phyloP scores from a whole-genome alignment of 108 stramenopile species.

The Fistulifera solaris region DNA sequence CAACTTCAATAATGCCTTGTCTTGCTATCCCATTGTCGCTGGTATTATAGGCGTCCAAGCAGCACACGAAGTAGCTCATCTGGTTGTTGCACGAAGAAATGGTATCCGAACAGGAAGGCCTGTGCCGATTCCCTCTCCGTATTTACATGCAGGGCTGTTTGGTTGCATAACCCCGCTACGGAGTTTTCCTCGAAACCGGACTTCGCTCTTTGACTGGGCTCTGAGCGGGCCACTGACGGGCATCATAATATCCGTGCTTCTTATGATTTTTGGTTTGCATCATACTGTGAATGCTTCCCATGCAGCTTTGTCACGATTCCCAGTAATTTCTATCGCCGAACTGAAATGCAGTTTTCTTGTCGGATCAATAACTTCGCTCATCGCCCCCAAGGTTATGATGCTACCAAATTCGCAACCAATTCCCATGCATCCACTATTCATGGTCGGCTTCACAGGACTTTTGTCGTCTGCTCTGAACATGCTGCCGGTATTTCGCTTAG shows the following conservation, averaged over 20 bases:
- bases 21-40: slow-evolving; percentile 47
- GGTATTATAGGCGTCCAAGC: slow-evolving; percentile 47
- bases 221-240: slow-evolving; percentile 32
- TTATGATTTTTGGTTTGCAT: slow-evolving; percentile 19
- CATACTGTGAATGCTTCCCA: slow-evolving; percentile 23
- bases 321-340: slow-evolving; percentile 42
- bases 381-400: slow-evolving; percentile 60
- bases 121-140: slow-evolving; percentile 52
- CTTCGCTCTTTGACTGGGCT: slow-evolving; percentile 38
- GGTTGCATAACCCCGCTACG: slow-evolving; percentile 57
- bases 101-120: slow-evolving; percentile 48
- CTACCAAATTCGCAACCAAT: slow-evolving; percentile 63
- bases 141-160: slow-evolving; percentile 34
- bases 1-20: slow-evolving; percentile 23
- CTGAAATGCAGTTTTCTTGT: slow-evolving; percentile 68
- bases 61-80: slow-evolving; percentile 54
- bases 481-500: slow-evolving; percentile 81
- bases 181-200: slow-evolving; percentile 55
- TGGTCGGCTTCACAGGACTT: slow-evolving; percentile 78
- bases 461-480: slow-evolving; percentile 75
- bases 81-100: slow-evolving; percentile 37
- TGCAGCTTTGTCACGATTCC: slow-evolving; percentile 28
- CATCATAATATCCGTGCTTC: slow-evolving; percentile 14
- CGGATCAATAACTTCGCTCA: slow-evolving; percentile 36
- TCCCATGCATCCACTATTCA: slow-evolving; percentile 76